Percentiles rank a stretch among this genome's conserved stretches.
phyloP scores from a whole-genome alignment of 805 yeast genomes.

The Candida xyloterini region DNA sequence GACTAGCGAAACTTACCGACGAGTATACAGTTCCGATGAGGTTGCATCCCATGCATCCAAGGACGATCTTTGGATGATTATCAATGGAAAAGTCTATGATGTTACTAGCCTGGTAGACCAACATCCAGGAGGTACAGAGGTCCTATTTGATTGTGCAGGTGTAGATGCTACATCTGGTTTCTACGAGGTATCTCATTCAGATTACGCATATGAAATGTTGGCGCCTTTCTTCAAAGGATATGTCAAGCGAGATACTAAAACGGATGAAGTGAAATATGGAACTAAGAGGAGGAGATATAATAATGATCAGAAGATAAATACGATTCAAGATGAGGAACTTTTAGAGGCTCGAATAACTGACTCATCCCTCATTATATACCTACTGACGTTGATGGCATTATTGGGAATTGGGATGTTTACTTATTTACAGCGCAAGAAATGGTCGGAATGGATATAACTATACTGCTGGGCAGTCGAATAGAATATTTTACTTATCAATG shows the following conservation, averaged over 20 bases:
- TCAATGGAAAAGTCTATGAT: constrained; percentile 67
- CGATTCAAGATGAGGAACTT: constrained; percentile 5
- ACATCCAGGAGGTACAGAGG: constrained; percentile 88
- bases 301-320: constrained; percentile 14
- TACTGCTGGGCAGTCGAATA: constrained; percentile 1
- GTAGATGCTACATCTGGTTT: constrained; percentile 69
- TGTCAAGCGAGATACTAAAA: constrained; percentile 42
- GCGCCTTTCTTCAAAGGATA: constrained; percentile 80
- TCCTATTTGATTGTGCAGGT: constrained; percentile 75
- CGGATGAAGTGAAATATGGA: constrained; percentile 10
- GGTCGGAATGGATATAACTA: constrained; percentile 24
- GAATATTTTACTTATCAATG: constrained; percentile 10
- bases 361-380: constrained; percentile 10
- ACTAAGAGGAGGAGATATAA: constrained; percentile 7
- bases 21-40: constrained; percentile 32
- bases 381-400: constrained; percentile 22
- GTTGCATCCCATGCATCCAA: constrained; percentile 44
- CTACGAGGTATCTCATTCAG: constrained; percentile 73
- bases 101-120: constrained; percentile 50
- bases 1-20: constrained; percentile 1
- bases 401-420: constrained; percentile 28
- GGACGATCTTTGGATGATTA: constrained; percentile 69
- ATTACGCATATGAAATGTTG: constrained; percentile 80
- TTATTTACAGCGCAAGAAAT: constrained; percentile 31
- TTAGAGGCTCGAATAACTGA: neutral